Conservation (phyloP, 2,329 filamentous ascomycete species). For the Cladosporium oxysporum region DNA sequence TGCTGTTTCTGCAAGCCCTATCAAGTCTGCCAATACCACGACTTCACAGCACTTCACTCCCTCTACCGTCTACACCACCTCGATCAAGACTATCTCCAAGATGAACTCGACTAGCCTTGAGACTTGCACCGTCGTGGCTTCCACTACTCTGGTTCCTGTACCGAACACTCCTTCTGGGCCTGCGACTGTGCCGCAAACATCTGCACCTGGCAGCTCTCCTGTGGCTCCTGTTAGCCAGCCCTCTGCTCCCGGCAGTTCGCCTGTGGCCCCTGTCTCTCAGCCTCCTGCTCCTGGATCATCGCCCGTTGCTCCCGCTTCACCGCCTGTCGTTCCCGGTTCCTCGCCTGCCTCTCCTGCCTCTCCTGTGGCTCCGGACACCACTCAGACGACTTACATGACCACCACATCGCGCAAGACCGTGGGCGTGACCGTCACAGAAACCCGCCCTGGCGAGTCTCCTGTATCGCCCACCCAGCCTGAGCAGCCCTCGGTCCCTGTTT, state of each 20-base stretch:
- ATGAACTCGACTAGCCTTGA: background rate
- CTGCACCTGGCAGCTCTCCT: background rate
- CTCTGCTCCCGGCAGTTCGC: background rate
- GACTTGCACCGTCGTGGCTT: conserved; percentile 10
- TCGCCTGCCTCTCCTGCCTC: background rate
- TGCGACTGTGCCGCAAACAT: background rate
- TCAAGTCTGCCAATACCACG: background rate
- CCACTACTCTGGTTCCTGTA: conserved; percentile 11
- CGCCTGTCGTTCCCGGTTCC: background rate
- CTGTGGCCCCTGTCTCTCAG: background rate
- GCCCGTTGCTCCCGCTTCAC: background rate
- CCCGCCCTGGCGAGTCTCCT: conserved; percentile 4
- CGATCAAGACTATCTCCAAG: background rate
- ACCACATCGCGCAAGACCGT: background rate
- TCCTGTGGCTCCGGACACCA: conserved; percentile 10
- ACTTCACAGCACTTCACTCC: background rate
- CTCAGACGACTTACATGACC: background rate
- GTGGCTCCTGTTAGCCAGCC: background rate
- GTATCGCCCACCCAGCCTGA: background rate
- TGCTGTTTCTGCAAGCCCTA: background rate
- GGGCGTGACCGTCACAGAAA: conserved; percentile 5
- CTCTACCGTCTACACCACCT: conserved; percentile 15
- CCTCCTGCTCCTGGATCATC: conserved; percentile 1
- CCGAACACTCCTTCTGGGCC: background rate
- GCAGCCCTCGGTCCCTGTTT: background rate